phyloP scores from a whole-genome alignment of 1,139 yeast species.

The Yamadazyma conglobata region DNA sequence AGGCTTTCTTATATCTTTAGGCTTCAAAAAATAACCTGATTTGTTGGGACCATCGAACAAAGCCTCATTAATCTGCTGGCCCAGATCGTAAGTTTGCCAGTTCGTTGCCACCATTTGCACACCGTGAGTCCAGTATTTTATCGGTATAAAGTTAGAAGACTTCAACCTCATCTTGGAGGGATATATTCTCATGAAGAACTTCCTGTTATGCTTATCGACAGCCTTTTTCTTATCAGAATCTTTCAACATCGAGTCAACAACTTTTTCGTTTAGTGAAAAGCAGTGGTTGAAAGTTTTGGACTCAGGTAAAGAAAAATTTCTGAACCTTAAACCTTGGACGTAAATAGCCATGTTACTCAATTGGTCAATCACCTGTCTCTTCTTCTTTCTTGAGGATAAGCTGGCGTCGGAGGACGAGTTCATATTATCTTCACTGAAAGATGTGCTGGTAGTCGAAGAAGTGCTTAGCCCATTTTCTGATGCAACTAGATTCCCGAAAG shows the following conservation, averaged over 20 bases:
- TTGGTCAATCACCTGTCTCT: constrained; percentile 35
- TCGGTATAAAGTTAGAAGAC: constrained; percentile 79
- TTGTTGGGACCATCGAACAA: constrained; percentile 59
- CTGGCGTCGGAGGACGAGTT: not conserved
- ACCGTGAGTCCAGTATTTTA: constrained; percentile 78
- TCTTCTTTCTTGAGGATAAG: constrained; percentile 20
- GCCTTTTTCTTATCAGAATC: constrained; percentile 53
- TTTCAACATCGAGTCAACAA: constrained; percentile 58
- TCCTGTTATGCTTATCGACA: constrained; percentile 72
- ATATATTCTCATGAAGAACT: constrained; percentile 76
- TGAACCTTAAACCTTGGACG: constrained; percentile 69
- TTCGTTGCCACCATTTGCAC: constrained; percentile 94
- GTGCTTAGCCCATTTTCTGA: constrained; percentile 22
- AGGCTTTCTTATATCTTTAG: constrained; percentile 41
- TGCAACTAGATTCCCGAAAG: constrained; percentile 17
- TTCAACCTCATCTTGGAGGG: constrained; percentile 77
- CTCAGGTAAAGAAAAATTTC: constrained; percentile 82
- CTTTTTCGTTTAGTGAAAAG: constrained; percentile 80
- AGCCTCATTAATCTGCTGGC: constrained; percentile 88
- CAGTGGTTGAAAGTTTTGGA: constrained; percentile 79
- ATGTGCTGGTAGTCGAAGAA: constrained; percentile 36
- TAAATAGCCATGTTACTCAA: constrained; percentile 64
- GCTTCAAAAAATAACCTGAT: constrained; percentile 79
- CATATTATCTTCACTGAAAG: constrained; percentile 47
- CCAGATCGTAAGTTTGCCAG: constrained; percentile 92